phyloP scores from a whole-genome alignment of 306 rosid genomes.

The Cicer arietinum region DNA sequence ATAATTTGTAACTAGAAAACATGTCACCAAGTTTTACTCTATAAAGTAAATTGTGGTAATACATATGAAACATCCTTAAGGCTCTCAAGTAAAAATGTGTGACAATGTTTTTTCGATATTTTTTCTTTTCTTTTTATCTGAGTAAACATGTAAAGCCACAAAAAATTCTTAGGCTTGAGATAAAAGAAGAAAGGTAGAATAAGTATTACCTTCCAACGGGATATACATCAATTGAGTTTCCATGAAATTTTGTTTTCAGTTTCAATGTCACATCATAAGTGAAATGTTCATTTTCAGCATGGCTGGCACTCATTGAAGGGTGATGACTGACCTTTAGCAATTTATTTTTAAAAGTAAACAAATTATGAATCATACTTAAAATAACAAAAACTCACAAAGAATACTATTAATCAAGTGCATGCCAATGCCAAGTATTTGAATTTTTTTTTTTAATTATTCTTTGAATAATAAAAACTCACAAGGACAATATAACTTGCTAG shows the following conservation, averaged over 20 bases:
- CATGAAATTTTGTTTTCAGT: conserved; percentile 87
- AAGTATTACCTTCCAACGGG: conserved; percentile 84
- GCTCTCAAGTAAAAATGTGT: too few relatives aligned
- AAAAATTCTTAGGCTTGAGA: conserved; percentile 14
- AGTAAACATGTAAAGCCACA: background rate
- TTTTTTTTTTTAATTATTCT: too few relatives aligned
- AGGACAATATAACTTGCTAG: too few relatives aligned
- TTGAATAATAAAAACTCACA: too few relatives aligned
- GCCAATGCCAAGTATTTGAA: too few relatives aligned
- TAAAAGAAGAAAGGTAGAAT: background rate
- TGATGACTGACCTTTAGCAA: conserved; percentile 88
- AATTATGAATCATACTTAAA: conserved; percentile 38
- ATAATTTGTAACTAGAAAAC: too few relatives aligned
- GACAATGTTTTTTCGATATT: too few relatives aligned
- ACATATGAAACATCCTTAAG: background rate
- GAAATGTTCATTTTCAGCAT: conserved; percentile 93
- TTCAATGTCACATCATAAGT: conserved; percentile 88
- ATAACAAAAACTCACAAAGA: too few relatives aligned
- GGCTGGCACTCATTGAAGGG: conserved; percentile 96
- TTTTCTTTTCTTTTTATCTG: background rate
- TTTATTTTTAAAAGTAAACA: conserved; percentile 21
- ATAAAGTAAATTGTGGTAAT: conserved; percentile 14
- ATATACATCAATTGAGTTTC: conserved; percentile 83
- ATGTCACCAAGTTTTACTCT: background rate
- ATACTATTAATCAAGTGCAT: too few relatives aligned